phyloP scores from a whole-genome alignment of 306 rosid species.

The Pyrus bretschneideri region DNA sequence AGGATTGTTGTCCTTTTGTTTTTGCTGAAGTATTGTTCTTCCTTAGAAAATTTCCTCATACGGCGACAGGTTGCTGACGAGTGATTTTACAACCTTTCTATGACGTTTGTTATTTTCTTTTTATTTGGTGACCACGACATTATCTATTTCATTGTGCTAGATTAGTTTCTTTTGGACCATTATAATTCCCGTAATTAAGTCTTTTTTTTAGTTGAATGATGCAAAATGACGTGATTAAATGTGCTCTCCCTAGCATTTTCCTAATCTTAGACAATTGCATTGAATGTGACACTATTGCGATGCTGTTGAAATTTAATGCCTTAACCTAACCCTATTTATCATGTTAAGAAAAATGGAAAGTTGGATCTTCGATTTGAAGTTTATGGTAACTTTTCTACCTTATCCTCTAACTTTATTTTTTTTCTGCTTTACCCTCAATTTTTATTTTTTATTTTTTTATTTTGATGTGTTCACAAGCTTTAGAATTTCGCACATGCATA shows the following conservation, averaged over 20 bases:
- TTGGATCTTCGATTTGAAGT: not conserved
- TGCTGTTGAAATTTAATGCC: not conserved
- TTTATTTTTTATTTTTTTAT: no score
- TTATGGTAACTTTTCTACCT: not conserved
- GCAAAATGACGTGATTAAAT: not conserved
- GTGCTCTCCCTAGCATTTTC: not conserved
- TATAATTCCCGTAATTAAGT: not conserved
- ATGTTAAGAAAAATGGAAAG: not conserved
- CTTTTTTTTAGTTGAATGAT: not conserved
- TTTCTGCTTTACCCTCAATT: not conserved
- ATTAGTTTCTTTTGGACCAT: not conserved
- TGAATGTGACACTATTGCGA: not conserved
- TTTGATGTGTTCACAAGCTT: not conserved
- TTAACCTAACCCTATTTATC: not conserved
- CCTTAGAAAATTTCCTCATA: not conserved
- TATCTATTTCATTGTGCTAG: not conserved
- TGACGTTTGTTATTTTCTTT: not conserved
- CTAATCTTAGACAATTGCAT: not conserved
- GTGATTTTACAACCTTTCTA: not conserved
- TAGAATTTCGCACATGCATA: not conserved
- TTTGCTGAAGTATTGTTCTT: not conserved
- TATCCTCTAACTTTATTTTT: not conserved
- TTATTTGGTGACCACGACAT: not conserved
- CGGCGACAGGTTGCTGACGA: not conserved
- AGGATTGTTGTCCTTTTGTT: conserved; percentile 3